These are phyloP conservation scores for Neoboletus brunneissimus DNA, from an alignment of 768 basidiomycete species.

Conservation along the genomic window DNA sequence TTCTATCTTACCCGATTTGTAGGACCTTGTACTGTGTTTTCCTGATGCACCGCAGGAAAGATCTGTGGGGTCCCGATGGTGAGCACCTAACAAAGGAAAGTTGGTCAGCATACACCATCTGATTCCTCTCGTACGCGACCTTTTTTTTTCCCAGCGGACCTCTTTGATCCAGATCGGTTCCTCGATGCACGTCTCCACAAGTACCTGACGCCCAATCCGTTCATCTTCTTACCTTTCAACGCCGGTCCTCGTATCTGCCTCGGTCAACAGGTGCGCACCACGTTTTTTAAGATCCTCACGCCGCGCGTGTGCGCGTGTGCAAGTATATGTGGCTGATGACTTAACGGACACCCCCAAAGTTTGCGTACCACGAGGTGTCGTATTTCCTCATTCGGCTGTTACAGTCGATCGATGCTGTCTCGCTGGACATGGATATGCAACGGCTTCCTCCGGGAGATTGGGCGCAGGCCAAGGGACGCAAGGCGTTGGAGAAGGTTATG, in stretches of 20 bases:
- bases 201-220: slow-evolving; percentile 56
- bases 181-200: slow-evolving; percentile 53
- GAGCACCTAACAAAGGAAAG: background rate
- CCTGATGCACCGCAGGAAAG: slow-evolving; percentile 38
- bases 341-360: slow-evolving; percentile 33
- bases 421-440: slow-evolving; percentile 38
- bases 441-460: slow-evolving; percentile 33
- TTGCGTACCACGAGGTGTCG: slow-evolving; percentile 55
- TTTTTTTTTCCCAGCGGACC: slow-evolving; percentile 15
- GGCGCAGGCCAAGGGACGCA: slow-evolving; percentile 33
- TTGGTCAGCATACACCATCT: background rate
- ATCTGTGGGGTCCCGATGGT: slow-evolving; percentile 40
- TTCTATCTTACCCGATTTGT: background rate
- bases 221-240: slow-evolving; percentile 70
- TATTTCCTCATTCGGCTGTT: slow-evolving; percentile 53
- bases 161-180: slow-evolving; percentile 67
- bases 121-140: background rate
- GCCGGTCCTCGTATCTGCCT: slow-evolving; percentile 66
- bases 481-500: slow-evolving; percentile 41
- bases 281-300: background rate
- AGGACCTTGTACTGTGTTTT: slow-evolving; percentile 25
- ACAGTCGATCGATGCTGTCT: slow-evolving; percentile 45
- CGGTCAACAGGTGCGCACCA: slow-evolving; percentile 40
- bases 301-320: background rate
- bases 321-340: no score